Evolutionary conservation across 305 asterid species (phyloP).

Genomic region (Euphrasia arctica): DNA sequence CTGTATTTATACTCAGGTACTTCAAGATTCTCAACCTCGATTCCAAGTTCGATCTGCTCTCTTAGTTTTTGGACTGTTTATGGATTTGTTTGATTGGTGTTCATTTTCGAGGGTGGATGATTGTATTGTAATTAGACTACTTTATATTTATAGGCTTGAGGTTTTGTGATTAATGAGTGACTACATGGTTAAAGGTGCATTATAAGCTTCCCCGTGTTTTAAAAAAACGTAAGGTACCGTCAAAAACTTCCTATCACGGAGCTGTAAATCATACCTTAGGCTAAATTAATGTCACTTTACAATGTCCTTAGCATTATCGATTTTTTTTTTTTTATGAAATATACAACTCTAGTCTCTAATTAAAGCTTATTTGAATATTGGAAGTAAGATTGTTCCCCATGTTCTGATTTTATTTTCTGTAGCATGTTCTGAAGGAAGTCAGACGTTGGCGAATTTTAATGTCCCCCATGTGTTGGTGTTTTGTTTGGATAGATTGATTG

Average conservation of each 20-base stretch:
- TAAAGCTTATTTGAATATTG: neutral
- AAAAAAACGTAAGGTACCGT: too few species aligned
- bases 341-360: neutral
- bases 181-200: neutral
- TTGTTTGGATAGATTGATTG: neutral
- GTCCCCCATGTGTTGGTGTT: neutral
- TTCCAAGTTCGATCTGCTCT: neutral
- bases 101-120: neutral
- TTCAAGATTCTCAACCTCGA: neutral
- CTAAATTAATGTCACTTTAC: neutral
- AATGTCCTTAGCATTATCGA: neutral
- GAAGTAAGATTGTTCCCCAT: neutral
- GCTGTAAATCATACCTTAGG: neutral
- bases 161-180: neutral
- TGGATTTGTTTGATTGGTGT: neutral
- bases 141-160: neutral
- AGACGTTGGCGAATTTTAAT: neutral
- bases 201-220: too few species aligned
- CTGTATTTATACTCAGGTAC: slow-evolving; percentile 86
- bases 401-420: neutral
- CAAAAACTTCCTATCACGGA: neutral
- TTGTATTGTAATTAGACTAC: neutral
- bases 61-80: neutral
- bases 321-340: too few species aligned
- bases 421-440: neutral